Evolutionary conservation across 106 monocot species (phyloP), one percentile per base, ranked within the genome.

Genomic region (Dendrobium catenatum): DNA sequence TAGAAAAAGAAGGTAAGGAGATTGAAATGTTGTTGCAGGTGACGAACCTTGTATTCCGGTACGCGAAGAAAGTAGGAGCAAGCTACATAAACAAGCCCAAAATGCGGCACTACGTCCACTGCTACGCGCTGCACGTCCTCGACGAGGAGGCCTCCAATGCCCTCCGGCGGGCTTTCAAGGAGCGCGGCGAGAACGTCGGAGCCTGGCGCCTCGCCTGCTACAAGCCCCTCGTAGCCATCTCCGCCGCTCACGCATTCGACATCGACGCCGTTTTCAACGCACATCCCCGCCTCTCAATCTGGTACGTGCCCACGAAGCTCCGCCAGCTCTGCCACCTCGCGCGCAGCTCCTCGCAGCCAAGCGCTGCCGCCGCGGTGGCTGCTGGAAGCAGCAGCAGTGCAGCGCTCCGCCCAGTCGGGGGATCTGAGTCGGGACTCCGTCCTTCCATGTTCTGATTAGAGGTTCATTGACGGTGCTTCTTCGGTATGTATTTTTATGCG

Each of bases 71-170:
- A 59, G 89, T 89, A 4, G 97, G 97, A 6, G 97, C 94, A 78
- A 91, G 87, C 89, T 94, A 93, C 97, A 98, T 98, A 66, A 98
- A 98, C 90, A 98, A 98, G 92, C 97, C 97, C n/a, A 98, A 98
- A 91, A 98, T 98, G 97, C 67, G 97, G 87, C 97, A 98, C 85
- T 98, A 98, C 88, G 97, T 98, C 43, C 97, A 98, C 89, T 98
- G 97, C 89, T 97, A 98, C 84, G 97, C 97, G 11, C 85, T 98
- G 19, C 97, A 98, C 84, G 92, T 92, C 84, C 89, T 98, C 6
- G 97, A 94, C 88, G 91, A 92, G 86, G 94, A 85, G 77, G 85
- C 82, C 8, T 98, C 97, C 29, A 85, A 98, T 83, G 90, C 86
- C 10, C 81, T 94, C 47, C 79, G 97, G n/a, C 55, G 90, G 31